Base-by-base conservation (phyloP, 768 basidiomycete genomes). In the Dictyophora rubrovolvata region DNA sequence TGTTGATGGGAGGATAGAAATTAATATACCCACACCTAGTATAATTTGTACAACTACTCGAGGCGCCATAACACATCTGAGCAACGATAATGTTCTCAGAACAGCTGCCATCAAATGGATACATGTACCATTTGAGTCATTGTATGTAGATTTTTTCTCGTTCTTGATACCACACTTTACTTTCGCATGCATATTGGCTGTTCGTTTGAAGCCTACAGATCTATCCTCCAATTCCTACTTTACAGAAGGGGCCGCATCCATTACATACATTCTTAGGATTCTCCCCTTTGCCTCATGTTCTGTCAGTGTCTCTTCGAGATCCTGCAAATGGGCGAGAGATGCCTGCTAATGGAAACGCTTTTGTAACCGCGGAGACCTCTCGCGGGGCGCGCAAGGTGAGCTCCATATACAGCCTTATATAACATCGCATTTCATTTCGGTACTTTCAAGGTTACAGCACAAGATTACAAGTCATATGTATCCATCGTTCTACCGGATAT, bases 101-200 rank as follows among this genome's bases (percentile, higher is more conserved):
- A 79, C 79, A 1, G 63, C 70, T 9, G 75, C 81, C 0, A 77
- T 88, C 34, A 75, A 69, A 59, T 87, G 86, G 80, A 69, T 87
- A 0, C 78, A 86, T 61, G 71, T 90, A 0, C 82, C 89, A 0
- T 91, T 90, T 65, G 89, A 92, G 70, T 78, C 83, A 18, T 92
- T 91, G 89, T 91, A 70, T 48, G 67, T 58, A 20, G 52, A 21
- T 21, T 21, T 49, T 17, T 35, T 18, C n/a, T n/a, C n/a, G n/a
- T n/a, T n/a, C n/a, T n/a, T n/a, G n/a, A n/a, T n/a, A n/a, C 23
- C 34, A 6, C 46, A 20, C 52, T 18, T 21, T 56, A 79, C 16
- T 16, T 77, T 22, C 53, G 23, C 54, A n/a, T 48, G n/a, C 55
- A 48, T 22, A 34, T 53, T 61, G 14, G 11, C n/a, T 10, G 12